Evolutionary conservation across 768 basidiomycete species (phyloP), one percentile per base, ranked within the genome.

Genomic region (Nidula microcarpa): DNA sequence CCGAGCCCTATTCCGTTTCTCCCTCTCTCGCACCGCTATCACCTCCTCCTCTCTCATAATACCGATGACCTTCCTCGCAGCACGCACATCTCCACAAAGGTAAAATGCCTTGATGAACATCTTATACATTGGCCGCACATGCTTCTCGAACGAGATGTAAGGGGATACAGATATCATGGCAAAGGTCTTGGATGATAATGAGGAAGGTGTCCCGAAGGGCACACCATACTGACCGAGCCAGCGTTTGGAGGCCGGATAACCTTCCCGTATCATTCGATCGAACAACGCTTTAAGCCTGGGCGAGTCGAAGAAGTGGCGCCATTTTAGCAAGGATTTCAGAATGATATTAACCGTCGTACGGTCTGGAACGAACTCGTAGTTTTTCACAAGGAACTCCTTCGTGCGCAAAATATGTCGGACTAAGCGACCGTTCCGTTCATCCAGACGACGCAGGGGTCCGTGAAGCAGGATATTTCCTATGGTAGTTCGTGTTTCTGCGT

Each of bases 101-200:
- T 81, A 77, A 56, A 91, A 77, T 11, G 81, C 83, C 60, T 78
- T 82, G 60, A 87, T 80, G 66, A 91, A 84, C 81, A 84, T 84
- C 71, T 77, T 85, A 65, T 85, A 86, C 66, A 91, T 61, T 41
- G 89, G 89, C 53, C 74, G 70, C n/a, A 82, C 74, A 62, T 90
- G 86, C 52, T 69, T 74, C 53, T 74, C 70, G 51, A 84, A 86
- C 3, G 77, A 81, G 51, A 86, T 71, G 17, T 69, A 67, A 39
- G 71, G 51, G n/a, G 70, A 54, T 16, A 80, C 62, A 37, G 66
- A 65, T 8, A 77, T 69, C n/a, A 78, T 43, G n/a, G 61, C 50
- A 14, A 76, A 47, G 17, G 51, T 52, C 11, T 53, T 32, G n/a
- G 49, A 17, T 10, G 39, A 30, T 23, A 45, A 44, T 32, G 57